phyloP scores from a whole-genome alignment of 1,284 basidiomycete species.

The Dichomitus squalens region DNA sequence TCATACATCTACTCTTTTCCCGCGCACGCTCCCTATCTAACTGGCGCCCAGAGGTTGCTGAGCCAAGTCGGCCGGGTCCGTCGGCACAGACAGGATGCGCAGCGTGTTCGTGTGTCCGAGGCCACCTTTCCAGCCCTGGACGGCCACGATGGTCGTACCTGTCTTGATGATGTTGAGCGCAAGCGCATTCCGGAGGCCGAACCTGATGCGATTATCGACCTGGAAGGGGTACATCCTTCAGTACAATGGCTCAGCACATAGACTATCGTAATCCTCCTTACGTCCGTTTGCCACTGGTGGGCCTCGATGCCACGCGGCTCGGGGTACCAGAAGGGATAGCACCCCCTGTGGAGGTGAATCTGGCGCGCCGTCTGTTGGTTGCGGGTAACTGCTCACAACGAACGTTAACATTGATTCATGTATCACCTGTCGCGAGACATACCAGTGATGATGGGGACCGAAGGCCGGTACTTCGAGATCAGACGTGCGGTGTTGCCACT shows the following conservation, averaged over 20 bases:
- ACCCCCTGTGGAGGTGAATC: slow-evolving; percentile 95
- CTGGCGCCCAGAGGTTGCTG: slow-evolving; percentile 62
- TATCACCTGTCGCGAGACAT: not conserved
- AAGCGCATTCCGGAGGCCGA: slow-evolving; percentile 89
- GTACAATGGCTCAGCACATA: slow-evolving; percentile 28
- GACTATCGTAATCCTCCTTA: slow-evolving; percentile 41
- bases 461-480: slow-evolving; percentile 95
- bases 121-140: slow-evolving; percentile 99
- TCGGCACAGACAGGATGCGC: slow-evolving; percentile 82
- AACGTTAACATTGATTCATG: slow-evolving; percentile 5
- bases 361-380: slow-evolving; percentile 96
- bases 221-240: slow-evolving; percentile 31
- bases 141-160: slow-evolving; percentile 90
- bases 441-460: slow-evolving; percentile 92
- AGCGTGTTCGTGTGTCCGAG: slow-evolving; percentile 91
- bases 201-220: slow-evolving; percentile 90
- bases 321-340: slow-evolving; percentile 97
- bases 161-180: slow-evolving; percentile 87
- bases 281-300: slow-evolving; percentile 98
- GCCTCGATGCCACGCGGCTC: slow-evolving; percentile 87
- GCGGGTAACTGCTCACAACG: slow-evolving; percentile 75
- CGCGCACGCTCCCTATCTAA: slow-evolving; percentile 6
- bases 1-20: slow-evolving; percentile 17
- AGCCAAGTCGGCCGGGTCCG: slow-evolving; percentile 81
- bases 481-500: slow-evolving; percentile 96